Evolutionary conservation across 768 basidiomycete species (phyloP).

Genomic region (Lactarius hengduanensis): DNA sequence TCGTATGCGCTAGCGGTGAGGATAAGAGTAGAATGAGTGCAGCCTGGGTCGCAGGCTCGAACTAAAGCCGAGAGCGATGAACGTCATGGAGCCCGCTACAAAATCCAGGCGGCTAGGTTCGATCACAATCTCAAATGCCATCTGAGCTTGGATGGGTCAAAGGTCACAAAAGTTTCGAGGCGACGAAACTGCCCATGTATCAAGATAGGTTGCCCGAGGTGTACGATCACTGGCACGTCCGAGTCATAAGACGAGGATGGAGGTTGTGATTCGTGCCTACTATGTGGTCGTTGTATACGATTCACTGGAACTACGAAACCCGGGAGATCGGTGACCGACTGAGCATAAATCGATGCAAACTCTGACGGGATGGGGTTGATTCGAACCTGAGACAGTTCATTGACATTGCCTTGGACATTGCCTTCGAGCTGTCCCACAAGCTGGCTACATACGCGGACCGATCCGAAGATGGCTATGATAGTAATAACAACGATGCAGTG

Average conservation of each 20-base stretch:
- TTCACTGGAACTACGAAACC: not conserved
- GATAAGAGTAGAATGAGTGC: not conserved
- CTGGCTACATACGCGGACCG: too few species aligned
- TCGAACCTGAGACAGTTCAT: too few species aligned
- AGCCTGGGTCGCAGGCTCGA: not conserved
- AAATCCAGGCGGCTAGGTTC: conserved; percentile 6
- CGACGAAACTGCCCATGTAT: not conserved
- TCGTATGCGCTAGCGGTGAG: not conserved
- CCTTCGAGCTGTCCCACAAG: too few species aligned
- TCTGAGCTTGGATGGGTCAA: not conserved
- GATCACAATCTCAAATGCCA: conserved; percentile 12
- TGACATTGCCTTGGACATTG: too few species aligned
- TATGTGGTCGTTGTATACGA: not conserved
- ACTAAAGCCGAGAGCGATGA: not conserved
- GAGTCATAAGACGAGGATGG: not conserved
- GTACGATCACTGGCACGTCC: not conserved
- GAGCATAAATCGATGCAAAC: not conserved
- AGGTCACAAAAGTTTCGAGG: not conserved
- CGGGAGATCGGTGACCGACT: not conserved
- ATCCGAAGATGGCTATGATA: too few species aligned
- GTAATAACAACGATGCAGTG: too few species aligned
- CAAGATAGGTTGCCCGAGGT: not conserved
- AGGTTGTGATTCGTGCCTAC: too few species aligned
- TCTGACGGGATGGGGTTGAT: too few species aligned
- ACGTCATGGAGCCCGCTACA: not conserved